Evolutionary conservation across 139 green algal genomes (phyloP), one percentile per base, ranked within the genome.

Genomic region (Micractinium conductrix): DNA sequence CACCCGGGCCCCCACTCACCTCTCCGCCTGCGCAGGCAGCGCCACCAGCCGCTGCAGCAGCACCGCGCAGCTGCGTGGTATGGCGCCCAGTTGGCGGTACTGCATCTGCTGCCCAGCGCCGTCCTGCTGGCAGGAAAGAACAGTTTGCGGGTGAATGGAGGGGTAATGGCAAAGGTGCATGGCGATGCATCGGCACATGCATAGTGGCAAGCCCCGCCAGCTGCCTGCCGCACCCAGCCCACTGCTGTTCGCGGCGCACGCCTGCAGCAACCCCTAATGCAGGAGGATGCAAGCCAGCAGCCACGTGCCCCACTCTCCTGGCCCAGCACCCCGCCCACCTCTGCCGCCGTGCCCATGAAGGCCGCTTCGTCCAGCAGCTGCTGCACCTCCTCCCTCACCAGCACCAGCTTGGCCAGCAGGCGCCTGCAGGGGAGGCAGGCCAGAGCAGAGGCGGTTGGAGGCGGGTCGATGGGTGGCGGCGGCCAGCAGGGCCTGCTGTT

Each of bases 1-100:
- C n/a, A n/a, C n/a, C n/a, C n/a, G n/a, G n/a, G n/a, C n/a, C n/a
- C n/a, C n/a, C n/a, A n/a, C n/a, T 58, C 38, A 81, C 75, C 75
- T 35, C n/a, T 84, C 74, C 4, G 38, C 24, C 2, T 35, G 35
- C 6, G n/a, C 16, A 30, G n/a, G 14, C 24, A 88, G 40, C 24
- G 45, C 45, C 62, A 88, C 75, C 22, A 88, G 67, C 19, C 82
- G 65, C 30, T 88, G 81, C 45, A 84, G 10, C 28, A 88, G 82
- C 6, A 38, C 62, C 24, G 45, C 45, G 12, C 65, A 63, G 16
- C 70, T 55, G 2, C 48, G 33, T 35, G 79, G 79, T 21, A 88
- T 78, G 9, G 45, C 63, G 8, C 28, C 35, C 26, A 85, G 58
- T 22, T 68, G 44, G 4, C 19, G 40, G 74, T 72, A 88, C 2